phyloP scores from a whole-genome alignment of 495 filamentous ascomycete species.

The Aspergillus ostianus region DNA sequence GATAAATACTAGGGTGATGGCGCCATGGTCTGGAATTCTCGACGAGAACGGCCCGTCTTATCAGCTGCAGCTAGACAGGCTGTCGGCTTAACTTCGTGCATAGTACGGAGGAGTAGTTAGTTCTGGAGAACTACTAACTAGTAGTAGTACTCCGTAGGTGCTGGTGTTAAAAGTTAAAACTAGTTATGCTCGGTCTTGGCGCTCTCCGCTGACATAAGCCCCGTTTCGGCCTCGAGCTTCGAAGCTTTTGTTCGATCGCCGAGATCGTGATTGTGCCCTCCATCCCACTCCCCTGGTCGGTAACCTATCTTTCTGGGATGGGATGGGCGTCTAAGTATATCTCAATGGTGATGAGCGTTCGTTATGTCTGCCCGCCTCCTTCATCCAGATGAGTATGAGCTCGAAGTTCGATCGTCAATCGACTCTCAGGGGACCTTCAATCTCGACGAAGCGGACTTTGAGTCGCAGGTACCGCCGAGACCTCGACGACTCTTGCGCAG shows the following conservation, averaged over 20 bases:
- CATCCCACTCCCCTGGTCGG: background rate
- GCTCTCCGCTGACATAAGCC: background rate
- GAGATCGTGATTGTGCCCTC: background rate
- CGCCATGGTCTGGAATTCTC: background rate
- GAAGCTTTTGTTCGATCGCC: background rate
- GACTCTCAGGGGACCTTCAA: slow-evolving; percentile 49
- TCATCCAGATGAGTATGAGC: slow-evolving; percentile 48
- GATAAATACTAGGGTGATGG: background rate
- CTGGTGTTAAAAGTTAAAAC: too few species aligned
- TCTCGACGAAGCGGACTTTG: slow-evolving; percentile 50
- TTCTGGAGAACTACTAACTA: too few species aligned
- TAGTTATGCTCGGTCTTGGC: too few species aligned
- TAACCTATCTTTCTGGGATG: slow-evolving; percentile 13
- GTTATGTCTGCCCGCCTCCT: slow-evolving; percentile 44
- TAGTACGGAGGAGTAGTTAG: too few species aligned
- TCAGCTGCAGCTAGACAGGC: background rate
- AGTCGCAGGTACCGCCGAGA: slow-evolving; percentile 38
- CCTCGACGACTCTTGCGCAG: slow-evolving; percentile 25
- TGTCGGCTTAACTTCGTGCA: too few species aligned
- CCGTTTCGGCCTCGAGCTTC: background rate
- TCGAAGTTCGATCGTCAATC: slow-evolving; percentile 41
- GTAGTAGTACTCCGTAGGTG: too few species aligned
- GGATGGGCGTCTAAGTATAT: slow-evolving; percentile 3
- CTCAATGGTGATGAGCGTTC: slow-evolving; percentile 15
- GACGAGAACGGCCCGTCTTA: background rate